These are phyloP conservation scores for Boeremia lycopersici DNA, from an alignment of 2,329 filamentous ascomycete genomes.

Conservation along the genomic window DNA sequence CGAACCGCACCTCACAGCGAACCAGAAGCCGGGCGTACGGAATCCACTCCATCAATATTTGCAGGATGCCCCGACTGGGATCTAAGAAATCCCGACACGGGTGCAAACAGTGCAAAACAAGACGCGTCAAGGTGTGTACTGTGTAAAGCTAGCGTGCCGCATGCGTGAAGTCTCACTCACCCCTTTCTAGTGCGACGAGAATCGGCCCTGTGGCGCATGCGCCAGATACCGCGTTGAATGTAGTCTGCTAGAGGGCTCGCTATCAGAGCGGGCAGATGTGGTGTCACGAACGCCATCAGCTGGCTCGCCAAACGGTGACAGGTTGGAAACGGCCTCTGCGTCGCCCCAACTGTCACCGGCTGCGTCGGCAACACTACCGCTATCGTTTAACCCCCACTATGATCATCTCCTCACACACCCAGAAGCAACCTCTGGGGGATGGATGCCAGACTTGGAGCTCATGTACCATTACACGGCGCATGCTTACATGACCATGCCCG, in stretches of 20 bases:
- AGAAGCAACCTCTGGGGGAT: conserved; percentile 12
- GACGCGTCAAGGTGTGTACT: conserved; percentile 35
- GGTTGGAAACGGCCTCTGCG: conserved; percentile 4
- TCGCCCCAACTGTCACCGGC: conserved; percentile 6
- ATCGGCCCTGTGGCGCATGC: conserved; percentile 36
- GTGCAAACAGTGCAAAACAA: conserved; percentile 35
- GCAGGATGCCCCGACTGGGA: conserved; percentile 27
- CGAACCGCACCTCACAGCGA: conserved; percentile 5
- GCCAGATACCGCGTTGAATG: conserved; percentile 36
- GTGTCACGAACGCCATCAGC: conserved; percentile 8
- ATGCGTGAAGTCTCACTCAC: neutral
- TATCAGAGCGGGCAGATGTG: neutral
- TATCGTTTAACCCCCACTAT: neutral
- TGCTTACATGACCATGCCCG: conserved; percentile 30
- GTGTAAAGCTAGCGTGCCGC: conserved; percentile 8
- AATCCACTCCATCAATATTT: neutral
- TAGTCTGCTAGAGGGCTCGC: conserved; percentile 27
- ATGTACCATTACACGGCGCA: conserved; percentile 40
- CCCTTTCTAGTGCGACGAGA: conserved; percentile 37
- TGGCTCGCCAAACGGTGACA: conserved; percentile 1
- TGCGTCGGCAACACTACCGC: neutral
- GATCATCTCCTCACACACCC: neutral
- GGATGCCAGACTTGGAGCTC: conserved; percentile 37
- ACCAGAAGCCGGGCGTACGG: neutral
- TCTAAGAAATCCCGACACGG: conserved; percentile 35